Base-by-base conservation (phyloP, 108 stramenopile genomes). In the Cyclostephanos tholiformis region DNA sequence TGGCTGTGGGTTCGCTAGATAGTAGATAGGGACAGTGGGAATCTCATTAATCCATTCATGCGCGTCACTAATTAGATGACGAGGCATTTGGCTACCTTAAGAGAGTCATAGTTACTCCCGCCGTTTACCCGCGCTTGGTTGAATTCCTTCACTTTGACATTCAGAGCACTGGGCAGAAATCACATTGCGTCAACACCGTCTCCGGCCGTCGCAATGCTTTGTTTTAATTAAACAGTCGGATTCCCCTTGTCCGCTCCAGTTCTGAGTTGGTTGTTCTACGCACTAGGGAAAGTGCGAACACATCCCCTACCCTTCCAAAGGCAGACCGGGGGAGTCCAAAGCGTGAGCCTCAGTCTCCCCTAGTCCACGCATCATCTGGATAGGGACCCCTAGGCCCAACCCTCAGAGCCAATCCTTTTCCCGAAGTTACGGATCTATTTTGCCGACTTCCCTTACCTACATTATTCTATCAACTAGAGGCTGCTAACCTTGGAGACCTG, bases 1-100 rank as follows among this genome's bases (percentile, higher is more conserved):
- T 95, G 91, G 91, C 94, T 95, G 94, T 92, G 86, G 94, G 85
- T 95, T 92, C 91, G 91, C 94, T 95, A 95, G 94, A 95, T 90
- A 92, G 94, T 91, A 95, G 88, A 89, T 95, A 92, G 94, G 94
- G 91, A 94, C 93, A 95, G 93, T 91, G 90, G 91, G 86, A 89
- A 90, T 90, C 89, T 90, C 89, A 90, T 90, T 90, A 87, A 90
- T 90, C 87, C 89, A 90, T 90, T 90, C 89, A 90, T 90, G 89
- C 87, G 89, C 89, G 87, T 90, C 86, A 90, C 89, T 87, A 87
- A 87, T 87, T 90, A 87, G 86, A 87, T 90, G 89, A 87, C 86
- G 86, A 89, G 89, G 86, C 91, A 95, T 92, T 92, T 95, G 94
- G 91, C 91, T 95, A 92, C 91, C 91, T 92, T 95, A 92, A 95